Base-by-base conservation (phyloP, 1,284 basidiomycete species). In the Rhizopogon parksii region DNA sequence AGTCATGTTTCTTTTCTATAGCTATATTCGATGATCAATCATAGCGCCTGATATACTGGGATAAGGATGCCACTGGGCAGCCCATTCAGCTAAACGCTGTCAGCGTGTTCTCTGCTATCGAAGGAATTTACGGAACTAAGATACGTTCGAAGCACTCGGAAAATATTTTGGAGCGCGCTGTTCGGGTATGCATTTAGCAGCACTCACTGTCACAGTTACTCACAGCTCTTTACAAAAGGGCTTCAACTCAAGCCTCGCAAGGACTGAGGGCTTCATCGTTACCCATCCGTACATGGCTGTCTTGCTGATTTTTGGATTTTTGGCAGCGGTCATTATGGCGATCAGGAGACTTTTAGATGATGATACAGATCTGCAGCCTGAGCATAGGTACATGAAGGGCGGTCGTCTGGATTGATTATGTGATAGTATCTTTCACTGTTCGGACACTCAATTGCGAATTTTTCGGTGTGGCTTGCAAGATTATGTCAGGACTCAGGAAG, bases 21-120 rank as follows among this genome's bases (percentile, higher is more conserved):
- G 25, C 6, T 9, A 17, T 14, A 37, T 3, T 49, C 47, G 36
- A 35, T 42, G 40, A 27, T 47, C 61, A 57, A 32, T 32, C 59
- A 12, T 32, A 89, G 86, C 68, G 78, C 57, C 60, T 91, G 59
- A 55, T 88, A 55, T 88, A 91, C 67, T 85, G 80, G 59, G 74
- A 88, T 62, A 61, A 63, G 8, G 83, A 87, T 52, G 64, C 71
- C 2, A 57, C 67, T 0, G 80, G 80, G 2, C 65, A 70, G 21
- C 69, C 68, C 3, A 78, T 94, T 55, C 61, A 71, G 36, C 69
- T 93, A 32, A 76, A 80, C 1, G 67, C 68, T 2, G 61, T 72
- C 6, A 81, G 76, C 54, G 71, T 94, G 21, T 86, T 88, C 54
- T 78, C 81, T 0, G 76, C 89, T 0, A 71, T 95, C 7, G 84